Conservation (phyloP, 352 stramenopile species). For the Phytopythium kandeliae region DNA sequence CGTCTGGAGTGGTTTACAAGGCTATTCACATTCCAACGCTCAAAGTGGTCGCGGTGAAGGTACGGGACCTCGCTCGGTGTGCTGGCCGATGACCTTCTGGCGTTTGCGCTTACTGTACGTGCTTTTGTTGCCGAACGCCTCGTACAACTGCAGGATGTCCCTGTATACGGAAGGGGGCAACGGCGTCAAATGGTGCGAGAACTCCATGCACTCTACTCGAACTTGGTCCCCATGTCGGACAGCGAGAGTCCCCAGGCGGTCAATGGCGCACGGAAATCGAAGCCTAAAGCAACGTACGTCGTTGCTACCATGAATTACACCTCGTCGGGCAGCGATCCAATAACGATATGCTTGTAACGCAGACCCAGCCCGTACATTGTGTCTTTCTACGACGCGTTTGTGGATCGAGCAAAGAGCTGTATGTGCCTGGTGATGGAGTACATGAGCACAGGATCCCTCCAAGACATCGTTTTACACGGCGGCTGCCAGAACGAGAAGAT, state of each 20-base stretch:
- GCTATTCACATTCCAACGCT: slow-evolving; percentile 88
- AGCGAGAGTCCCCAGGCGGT: slow-evolving; percentile 21
- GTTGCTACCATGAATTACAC: background rate
- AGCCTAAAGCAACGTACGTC: slow-evolving; percentile 37
- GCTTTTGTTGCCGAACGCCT: background rate
- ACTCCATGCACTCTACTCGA: slow-evolving; percentile 86
- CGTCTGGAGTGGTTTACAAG: slow-evolving; percentile 86
- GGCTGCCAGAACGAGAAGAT: slow-evolving; percentile 84
- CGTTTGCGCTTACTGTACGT: no score
- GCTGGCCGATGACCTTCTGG: no score
- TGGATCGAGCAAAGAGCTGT: slow-evolving; percentile 82
- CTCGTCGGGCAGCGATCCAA: background rate
- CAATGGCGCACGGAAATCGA: slow-evolving; percentile 16
- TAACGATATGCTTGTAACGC: slow-evolving; percentile 2
- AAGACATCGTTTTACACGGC: slow-evolving; percentile 83
- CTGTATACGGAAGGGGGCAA: slow-evolving; percentile 80
- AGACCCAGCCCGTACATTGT: slow-evolving; percentile 88
- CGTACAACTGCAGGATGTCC: slow-evolving; percentile 47
- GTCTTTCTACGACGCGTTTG: slow-evolving; percentile 91
- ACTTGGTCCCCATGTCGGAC: slow-evolving; percentile 74
- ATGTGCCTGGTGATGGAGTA: slow-evolving; percentile 93
- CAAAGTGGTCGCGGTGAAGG: slow-evolving; percentile 88
- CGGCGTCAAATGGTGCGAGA: slow-evolving; percentile 88
- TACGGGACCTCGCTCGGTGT: background rate
- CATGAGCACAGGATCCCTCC: slow-evolving; percentile 88